Base-by-base conservation (phyloP, 805 yeast genomes). In the Nakazawaea molendinolei region DNA sequence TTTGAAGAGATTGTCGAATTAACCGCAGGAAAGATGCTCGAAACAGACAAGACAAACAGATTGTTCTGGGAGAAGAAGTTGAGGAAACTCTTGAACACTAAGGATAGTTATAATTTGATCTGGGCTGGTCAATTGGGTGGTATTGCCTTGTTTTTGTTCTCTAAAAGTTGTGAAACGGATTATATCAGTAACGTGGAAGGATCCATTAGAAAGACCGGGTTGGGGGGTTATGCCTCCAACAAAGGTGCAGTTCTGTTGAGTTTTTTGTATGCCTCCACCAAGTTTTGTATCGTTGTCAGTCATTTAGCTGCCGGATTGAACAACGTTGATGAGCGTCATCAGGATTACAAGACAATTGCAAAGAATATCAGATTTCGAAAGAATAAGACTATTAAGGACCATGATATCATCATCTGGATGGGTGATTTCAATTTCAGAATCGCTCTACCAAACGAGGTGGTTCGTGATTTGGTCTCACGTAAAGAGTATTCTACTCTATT, bases 381-480 rank as follows among this genome's bases (percentile, higher is more conserved):
- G 36, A 86, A 90, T 39, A 69, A 78, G 34, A 70, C 68, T n/a
- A 71, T 86, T 29, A 71, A 71, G 44, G 90, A 86, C 49, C 96
- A 87, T 55, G 96, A 90, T 51, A 74, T 77, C 26, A 80, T 86
- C 6, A 67, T 92, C 15, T 92, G 98, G 98, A 59, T 90, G 31
- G 99, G 99, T 16, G 99, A 92, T 53, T 72, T 90, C 55, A 92
- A 92, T 53, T 92, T 84, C 56, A 67, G 98, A 47, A 74, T 90
- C 22, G 61, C 67, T 1, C 57, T 84, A 34, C 64, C 82, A 0
- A 86, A 82, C 50, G 95, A 86, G 20, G 76, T 76, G 32, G 94
- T 83, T 6, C 70, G 94, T 44, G 51, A 59, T 2, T 45, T 65
- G n/a, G 70, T 85, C 25, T 61, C 57, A n/a, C 52, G 56, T 2